A percentile compares a stretch with the other conserved stretches of the same genome.
Conservation (phyloP, 345 rosid genomes). For the Populus tremula region DNA sequence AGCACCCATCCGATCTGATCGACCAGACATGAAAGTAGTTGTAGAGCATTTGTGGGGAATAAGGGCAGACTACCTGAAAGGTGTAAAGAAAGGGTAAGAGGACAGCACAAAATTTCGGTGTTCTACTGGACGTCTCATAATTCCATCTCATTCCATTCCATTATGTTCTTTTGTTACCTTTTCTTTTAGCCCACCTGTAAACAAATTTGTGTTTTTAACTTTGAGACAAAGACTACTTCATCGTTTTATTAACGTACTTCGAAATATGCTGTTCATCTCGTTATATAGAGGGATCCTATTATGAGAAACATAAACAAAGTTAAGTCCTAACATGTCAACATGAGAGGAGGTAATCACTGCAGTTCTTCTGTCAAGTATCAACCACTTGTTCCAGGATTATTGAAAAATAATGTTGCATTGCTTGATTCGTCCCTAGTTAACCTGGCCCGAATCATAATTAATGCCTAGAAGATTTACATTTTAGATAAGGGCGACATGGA, state of each 20-base stretch:
- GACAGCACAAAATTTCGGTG: not conserved
- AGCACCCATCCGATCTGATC: constrained; percentile 66
- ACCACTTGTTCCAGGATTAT: not conserved
- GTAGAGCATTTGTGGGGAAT: constrained; percentile 86
- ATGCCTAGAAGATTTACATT: too few relatives aligned
- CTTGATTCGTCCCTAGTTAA: not conserved
- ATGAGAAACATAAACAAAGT: not conserved
- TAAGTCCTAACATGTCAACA: too few relatives aligned
- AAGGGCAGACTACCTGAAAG: constrained; percentile 68
- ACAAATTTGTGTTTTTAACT: not conserved
- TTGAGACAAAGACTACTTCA: not conserved
- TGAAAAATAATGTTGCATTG: not conserved
- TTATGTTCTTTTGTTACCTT: not conserved
- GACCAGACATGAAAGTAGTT: constrained; percentile 83
- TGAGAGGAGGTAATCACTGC: too few relatives aligned
- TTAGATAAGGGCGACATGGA: constrained; percentile 37
- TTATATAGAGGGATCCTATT: not conserved
- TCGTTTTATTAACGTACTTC: not conserved
- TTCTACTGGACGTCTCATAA: not conserved
- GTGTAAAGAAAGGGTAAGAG: constrained; percentile 20
- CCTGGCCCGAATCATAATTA: too few relatives aligned
- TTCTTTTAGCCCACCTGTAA: not conserved
- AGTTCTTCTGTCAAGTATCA: not conserved
- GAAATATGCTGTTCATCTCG: not conserved
- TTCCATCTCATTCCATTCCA: not conserved